Evolutionary conservation across 2,329 filamentous ascomycete species (phyloP), one percentile per base, ranked within the genome.

Genomic region (Karstenula rhodostoma): DNA sequence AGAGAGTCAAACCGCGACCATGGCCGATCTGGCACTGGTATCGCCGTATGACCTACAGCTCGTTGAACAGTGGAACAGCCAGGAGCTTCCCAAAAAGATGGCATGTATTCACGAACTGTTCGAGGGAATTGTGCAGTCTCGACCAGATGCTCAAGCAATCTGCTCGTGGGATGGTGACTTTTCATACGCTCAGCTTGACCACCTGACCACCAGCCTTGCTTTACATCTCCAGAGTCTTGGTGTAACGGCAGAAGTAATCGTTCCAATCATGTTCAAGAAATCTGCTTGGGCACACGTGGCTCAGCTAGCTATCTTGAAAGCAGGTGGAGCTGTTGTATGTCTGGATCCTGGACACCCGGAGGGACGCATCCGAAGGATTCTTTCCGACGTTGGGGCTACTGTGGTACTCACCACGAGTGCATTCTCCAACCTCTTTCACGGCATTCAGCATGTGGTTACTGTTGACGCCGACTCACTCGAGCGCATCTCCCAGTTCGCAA

Each of bases 321-420:
- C 79, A n/a, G 80, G 80, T 1, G 76, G 69, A 37, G 78, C 76
- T 6, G 79, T 76, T 77, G 81, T 77, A 62, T 22, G 19, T n/a
- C 12, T 59, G 12, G 55, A 57, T 29, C 55, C 69, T 73, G 3
- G 27, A 5, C 46, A 57, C 13, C 43, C 55, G 15, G 59, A 63
- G 1, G 68, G 63, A 19, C 73, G 78, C 7, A 33, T 56, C 3
- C 13, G n/a, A 23, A 13, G 27, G n/a, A 55, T 55, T 1, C 17
- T 55, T 8, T 15, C 35, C 4, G 40, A 33, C 27, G 40, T 46
- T 42, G 40, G 27, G 1, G 23, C 40, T 17, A 33, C 52, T 4
- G 35, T 55, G 5, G 22, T 55, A 25, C 40, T 55, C 23, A 44
- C 52, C 15, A 43, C 25, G 15, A 55, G 15, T 12, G 40, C n/a